Percentiles rank a stretch among this genome's conserved stretches.
phyloP scores from a whole-genome alignment of 2,329 filamentous ascomycete genomes.

The Drechslera avenae region DNA sequence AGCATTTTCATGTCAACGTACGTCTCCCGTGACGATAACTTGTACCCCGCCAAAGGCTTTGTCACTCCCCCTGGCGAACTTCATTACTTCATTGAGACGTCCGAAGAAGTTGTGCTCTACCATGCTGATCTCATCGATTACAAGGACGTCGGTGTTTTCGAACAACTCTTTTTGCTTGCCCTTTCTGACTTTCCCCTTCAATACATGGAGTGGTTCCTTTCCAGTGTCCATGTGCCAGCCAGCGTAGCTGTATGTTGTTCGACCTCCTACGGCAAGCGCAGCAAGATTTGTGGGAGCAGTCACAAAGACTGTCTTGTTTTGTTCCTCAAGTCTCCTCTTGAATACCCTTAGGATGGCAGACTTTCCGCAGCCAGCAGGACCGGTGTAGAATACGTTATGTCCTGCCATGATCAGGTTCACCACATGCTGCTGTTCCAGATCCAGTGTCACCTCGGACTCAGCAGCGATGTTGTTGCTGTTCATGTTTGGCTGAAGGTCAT shows the following conservation, averaged over 20 bases:
- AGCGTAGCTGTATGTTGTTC: conserved; percentile 49
- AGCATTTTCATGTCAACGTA: neutral
- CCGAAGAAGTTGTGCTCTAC: conserved; percentile 61
- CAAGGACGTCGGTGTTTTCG: conserved; percentile 58
- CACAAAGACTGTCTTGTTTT: conserved; percentile 54
- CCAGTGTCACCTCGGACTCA: conserved; percentile 42
- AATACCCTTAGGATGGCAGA: conserved; percentile 61
- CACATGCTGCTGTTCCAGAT: conserved; percentile 55
- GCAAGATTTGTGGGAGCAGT: conserved; percentile 65
- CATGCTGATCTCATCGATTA: conserved; percentile 72
- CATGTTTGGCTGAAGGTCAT: too few relatives aligned
- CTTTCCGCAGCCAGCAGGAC: conserved; percentile 66
- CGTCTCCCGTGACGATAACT: conserved; percentile 62
- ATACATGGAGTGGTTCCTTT: conserved; percentile 48
- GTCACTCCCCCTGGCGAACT: conserved; percentile 29
- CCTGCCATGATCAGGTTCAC: conserved; percentile 57
- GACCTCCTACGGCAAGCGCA: conserved; percentile 39
- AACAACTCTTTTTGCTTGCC: conserved; percentile 49
- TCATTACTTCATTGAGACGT: conserved; percentile 55
- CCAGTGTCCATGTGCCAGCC: conserved; percentile 59
- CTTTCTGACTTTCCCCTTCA: conserved; percentile 27
- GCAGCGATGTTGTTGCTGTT: neutral
- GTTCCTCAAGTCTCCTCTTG: conserved; percentile 45
- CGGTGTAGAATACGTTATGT: conserved; percentile 69
- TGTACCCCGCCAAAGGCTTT: conserved; percentile 57